Conservation (phyloP, 805 yeast genomes). For the Lachancea cidri region DNA sequence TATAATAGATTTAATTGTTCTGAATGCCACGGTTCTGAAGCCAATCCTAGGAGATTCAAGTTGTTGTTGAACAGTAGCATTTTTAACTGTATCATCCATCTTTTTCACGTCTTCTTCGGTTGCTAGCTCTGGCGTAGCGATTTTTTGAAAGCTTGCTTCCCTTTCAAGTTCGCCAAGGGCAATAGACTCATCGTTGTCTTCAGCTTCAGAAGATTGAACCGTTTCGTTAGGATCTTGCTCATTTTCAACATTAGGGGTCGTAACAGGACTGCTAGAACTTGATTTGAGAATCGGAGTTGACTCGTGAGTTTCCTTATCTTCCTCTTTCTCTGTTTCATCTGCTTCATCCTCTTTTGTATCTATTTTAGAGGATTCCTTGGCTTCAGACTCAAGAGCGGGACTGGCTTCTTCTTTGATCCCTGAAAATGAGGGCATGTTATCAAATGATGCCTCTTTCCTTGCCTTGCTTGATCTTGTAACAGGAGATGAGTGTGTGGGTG, state of each 20-base stretch:
- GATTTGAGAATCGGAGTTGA: background rate
- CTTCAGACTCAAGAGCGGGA: background rate
- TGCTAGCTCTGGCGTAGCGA: constrained; percentile 18
- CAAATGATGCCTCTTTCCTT: constrained; percentile 1
- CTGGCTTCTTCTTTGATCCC: background rate
- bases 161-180: constrained; percentile 5
- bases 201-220: constrained; percentile 10
- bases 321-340: background rate
- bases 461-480: background rate
- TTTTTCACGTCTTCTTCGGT: constrained; percentile 17
- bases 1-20: background rate
- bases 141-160: constrained; percentile 4
- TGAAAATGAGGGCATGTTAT: constrained; percentile 6
- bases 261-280: background rate
- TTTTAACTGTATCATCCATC: constrained; percentile 13
- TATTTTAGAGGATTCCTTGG: background rate
- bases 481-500: background rate
- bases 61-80: constrained; percentile 1
- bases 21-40: background rate
- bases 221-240: constrained; percentile 5
- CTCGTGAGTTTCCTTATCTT: background rate
- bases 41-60: background rate
- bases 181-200: constrained; percentile 8
- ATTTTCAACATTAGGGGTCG: background rate
- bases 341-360: background rate